Base-by-base conservation (phyloP, 83 land plant species). In the Picea abies region DNA sequence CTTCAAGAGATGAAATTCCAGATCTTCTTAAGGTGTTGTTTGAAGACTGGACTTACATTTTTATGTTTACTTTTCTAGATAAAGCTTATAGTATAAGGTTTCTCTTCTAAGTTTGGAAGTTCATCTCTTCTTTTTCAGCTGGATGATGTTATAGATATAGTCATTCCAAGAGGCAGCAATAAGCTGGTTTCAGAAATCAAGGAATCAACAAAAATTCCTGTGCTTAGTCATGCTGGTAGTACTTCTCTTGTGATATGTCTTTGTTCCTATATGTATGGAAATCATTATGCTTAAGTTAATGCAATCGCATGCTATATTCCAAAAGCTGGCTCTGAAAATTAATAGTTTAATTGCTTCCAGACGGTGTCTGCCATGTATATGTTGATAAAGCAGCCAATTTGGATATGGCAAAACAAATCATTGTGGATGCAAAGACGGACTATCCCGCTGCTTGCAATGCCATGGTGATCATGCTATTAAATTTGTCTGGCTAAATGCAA, bases 371-470 rank as follows among this genome's bases (percentile, higher is more conserved):
- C 84, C 99, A 98, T 93, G 97, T 98, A 20, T 98, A 91, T 81
- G 92, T 98, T 68, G 99, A 98, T 80, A 98, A 94, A 81, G 89
- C 98, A 81, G 99, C 93, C 49, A 63, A 92, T 76, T 76, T 96
- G 86, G 90, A 89, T n/a, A 92, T 88, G 90, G 96, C 97, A 65
- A 94, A 92, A 86, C 87, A 79, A n/a, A 94, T 98, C 67, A 90
- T 96, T 47, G 58, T 94, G 84, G 99, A 98, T 93, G 92, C 99
- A 23, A 98, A 96, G 86, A 73, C 88, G 19, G 99, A 97, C 83
- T 96, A 97, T 85, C 99, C 99, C 83, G 98, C 99, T 69, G 99
- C 99, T 17, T 97, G 99, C 86, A 97, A 97, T 91, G 97, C 99
- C 7, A 89, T 97, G 99, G 99, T 96, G 88, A 49, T 78, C 82